These are phyloP conservation scores for Lasiodiplodia sp. DNA, from an alignment of 2,329 filamentous ascomycete genomes.

Conservation along the genomic window DNA sequence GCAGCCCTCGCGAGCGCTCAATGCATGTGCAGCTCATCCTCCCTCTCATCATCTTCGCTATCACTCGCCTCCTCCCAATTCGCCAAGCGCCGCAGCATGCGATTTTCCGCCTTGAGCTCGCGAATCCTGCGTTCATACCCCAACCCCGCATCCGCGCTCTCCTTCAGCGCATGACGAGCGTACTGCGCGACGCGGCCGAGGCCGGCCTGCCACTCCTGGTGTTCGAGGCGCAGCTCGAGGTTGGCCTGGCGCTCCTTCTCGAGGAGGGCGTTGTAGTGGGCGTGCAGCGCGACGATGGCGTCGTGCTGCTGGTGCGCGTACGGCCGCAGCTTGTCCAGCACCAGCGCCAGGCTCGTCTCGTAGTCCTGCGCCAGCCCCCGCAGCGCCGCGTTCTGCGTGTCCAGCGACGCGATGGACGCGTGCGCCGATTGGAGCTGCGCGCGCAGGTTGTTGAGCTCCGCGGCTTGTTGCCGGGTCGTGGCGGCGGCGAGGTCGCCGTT, in stretches of 20 bases:
- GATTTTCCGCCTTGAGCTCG: constrained; percentile 57
- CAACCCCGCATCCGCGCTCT: constrained; percentile 46
- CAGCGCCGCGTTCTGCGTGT: constrained; percentile 38
- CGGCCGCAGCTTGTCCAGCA: constrained; percentile 47
- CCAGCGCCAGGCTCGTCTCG: constrained; percentile 49
- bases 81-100: constrained; percentile 52
- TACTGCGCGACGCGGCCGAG: constrained; percentile 52
- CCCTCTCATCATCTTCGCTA: constrained; percentile 50
- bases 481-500: constrained; percentile 41
- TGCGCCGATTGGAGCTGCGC: constrained; percentile 42
- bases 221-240: constrained; percentile 55
- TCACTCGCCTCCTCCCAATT: constrained; percentile 54
- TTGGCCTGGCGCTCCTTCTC: constrained; percentile 52
- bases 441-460: constrained; percentile 43
- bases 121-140: constrained; percentile 48
- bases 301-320: constrained; percentile 51
- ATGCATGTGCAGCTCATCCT: constrained; percentile 32
- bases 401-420: constrained; percentile 38
- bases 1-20: background rate
- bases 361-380: constrained; percentile 48
- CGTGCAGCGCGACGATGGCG: constrained; percentile 53
- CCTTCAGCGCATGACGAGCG: constrained; percentile 49
- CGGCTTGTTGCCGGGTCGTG: constrained; percentile 31
- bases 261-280: constrained; percentile 56
- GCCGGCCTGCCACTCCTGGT: constrained; percentile 58